Evolutionary conservation across 306 rosid species (phyloP).

Genomic region (Dalbergia oliveri): DNA sequence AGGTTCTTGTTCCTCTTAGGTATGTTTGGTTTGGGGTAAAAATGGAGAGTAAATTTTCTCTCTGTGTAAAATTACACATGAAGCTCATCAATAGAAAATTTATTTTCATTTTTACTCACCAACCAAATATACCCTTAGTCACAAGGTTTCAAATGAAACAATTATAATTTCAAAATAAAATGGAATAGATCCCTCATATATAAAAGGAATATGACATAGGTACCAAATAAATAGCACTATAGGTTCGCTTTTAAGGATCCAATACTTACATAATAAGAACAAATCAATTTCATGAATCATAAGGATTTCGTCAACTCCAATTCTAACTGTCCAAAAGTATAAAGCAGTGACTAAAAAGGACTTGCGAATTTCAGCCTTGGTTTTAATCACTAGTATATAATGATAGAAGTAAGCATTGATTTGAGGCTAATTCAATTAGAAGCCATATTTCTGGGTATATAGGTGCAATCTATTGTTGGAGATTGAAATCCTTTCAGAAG

Average conservation of each 20-base stretch:
- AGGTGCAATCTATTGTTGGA: neutral
- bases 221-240: neutral
- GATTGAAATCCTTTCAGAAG: neutral
- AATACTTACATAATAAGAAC: too few species aligned
- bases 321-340: neutral
- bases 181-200: constrained; percentile 1
- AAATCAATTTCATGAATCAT: neutral
- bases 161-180: neutral
- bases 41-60: too few species aligned
- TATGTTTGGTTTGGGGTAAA: too few species aligned
- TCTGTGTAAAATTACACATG: too few species aligned
- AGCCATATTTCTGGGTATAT: neutral
- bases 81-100: too few species aligned
- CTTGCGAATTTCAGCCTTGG: neutral
- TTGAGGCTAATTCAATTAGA: constrained; percentile 3
- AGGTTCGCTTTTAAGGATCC: neutral
- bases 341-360: neutral
- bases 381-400: neutral
- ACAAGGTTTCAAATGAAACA: neutral
- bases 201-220: constrained; percentile 2
- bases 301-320: neutral
- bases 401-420: constrained; percentile 4
- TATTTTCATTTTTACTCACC: too few species aligned
- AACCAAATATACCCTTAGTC: too few species aligned
- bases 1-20: too few species aligned